Evolutionary conservation across 805 yeast species (phyloP).

Genomic region (Candida krabiensis): DNA sequence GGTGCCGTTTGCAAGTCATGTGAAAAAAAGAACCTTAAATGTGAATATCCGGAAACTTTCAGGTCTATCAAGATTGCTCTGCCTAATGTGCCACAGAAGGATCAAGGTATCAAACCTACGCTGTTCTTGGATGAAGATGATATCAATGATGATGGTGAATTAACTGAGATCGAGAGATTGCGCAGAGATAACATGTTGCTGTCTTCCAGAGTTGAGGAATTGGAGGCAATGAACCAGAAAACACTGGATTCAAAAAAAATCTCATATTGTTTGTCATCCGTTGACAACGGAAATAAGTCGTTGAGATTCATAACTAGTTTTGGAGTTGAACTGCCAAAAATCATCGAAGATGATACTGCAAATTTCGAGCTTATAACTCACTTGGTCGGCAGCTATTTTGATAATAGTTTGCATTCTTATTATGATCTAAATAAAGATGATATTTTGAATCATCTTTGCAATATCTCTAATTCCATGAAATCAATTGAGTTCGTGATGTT

Average conservation of each 20-base stretch:
- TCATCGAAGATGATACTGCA: slow-evolving; percentile 3
- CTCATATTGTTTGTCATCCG: slow-evolving; percentile 8
- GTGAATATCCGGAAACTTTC: slow-evolving; percentile 46
- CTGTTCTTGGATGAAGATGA: not conserved
- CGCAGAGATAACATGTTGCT: slow-evolving; percentile 3
- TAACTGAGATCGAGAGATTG: slow-evolving; percentile 5
- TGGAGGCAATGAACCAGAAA: not conserved
- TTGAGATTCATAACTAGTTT: slow-evolving; percentile 6
- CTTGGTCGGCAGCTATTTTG: slow-evolving; percentile 9
- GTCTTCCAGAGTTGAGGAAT: slow-evolving; percentile 1
- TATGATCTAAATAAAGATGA: slow-evolving; percentile 9
- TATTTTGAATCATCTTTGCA: slow-evolving; percentile 2
- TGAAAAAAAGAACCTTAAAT: slow-evolving; percentile 34
- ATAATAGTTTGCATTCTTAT: not conserved
- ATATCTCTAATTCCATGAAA: slow-evolving; percentile 7
- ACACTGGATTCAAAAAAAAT: no score
- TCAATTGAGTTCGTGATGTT: slow-evolving; percentile 21
- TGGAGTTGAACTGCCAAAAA: slow-evolving; percentile 14
- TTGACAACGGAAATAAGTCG: slow-evolving; percentile 1
- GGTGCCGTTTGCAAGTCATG: slow-evolving; percentile 44
- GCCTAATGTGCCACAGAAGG: slow-evolving; percentile 1
- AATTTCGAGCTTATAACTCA: slow-evolving; percentile 7
- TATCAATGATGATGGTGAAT: not conserved
- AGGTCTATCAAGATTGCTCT: slow-evolving; percentile 37
- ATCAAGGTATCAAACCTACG: not conserved